phyloP scores from a whole-genome alignment of 805 yeast genomes.

The Saccharomyces kudriavzevii region DNA sequence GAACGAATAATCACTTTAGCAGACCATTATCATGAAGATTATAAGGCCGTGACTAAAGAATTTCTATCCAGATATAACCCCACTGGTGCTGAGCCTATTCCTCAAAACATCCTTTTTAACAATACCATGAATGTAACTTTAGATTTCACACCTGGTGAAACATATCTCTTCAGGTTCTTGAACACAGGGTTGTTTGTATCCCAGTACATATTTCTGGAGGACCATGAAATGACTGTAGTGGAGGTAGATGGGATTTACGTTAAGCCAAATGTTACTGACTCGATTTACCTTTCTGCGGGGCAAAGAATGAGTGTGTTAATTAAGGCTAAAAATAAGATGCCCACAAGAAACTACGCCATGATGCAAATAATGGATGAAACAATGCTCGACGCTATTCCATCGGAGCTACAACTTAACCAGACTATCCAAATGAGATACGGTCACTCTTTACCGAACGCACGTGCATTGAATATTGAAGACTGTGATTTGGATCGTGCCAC shows the following conservation, averaged over 20 bases:
- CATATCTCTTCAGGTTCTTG: slow-evolving; percentile 55
- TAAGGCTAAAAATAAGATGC: slow-evolving; percentile 38
- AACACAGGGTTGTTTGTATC: slow-evolving; percentile 70
- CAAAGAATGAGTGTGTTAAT: slow-evolving; percentile 72
- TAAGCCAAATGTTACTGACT: slow-evolving; percentile 46
- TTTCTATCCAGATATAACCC: slow-evolving; percentile 65
- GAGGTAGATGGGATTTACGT: slow-evolving; percentile 70
- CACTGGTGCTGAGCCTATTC: slow-evolving; percentile 79
- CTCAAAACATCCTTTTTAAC: slow-evolving; percentile 57
- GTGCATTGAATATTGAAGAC: slow-evolving; percentile 17
- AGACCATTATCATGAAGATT: slow-evolving; percentile 57
- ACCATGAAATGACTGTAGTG: slow-evolving; percentile 60
- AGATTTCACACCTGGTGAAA: slow-evolving; percentile 48
- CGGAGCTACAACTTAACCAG: slow-evolving; percentile 44
- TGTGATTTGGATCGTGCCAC: slow-evolving; percentile 12
- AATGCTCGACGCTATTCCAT: slow-evolving; percentile 66
- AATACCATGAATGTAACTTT: slow-evolving; percentile 53
- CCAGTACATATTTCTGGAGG: slow-evolving; percentile 61
- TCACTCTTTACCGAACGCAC: slow-evolving; percentile 25
- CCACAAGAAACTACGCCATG: slow-evolving; percentile 46
- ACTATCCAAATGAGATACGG: slow-evolving; percentile 52
- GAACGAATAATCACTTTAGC: slow-evolving; percentile 49
- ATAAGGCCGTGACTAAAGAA: slow-evolving; percentile 37
- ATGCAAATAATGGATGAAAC: slow-evolving; percentile 53
- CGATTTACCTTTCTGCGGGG: slow-evolving; percentile 64